Base-by-base conservation (phyloP, 2,329 filamentous ascomycete species). In the Chrysoporthe cubensis region DNA sequence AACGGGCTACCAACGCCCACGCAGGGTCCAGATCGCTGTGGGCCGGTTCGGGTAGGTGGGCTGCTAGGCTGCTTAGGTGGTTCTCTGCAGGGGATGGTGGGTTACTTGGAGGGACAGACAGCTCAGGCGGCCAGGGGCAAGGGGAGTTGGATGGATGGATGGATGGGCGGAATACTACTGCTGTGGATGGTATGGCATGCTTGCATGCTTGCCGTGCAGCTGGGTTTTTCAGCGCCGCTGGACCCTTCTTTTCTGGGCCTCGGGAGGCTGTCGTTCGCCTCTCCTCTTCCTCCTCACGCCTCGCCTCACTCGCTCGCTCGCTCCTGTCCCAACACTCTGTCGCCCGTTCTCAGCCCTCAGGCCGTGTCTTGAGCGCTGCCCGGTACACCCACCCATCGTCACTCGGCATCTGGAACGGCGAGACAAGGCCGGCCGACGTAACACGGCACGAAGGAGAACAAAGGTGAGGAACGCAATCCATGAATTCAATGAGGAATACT, bases 161-260 rank as follows among this genome's bases (percentile, higher is more conserved):
- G 44, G 64, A 61, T 65, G 56, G 56, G 64, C 43, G 37, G 43
- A 14, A 61, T 43, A 37, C 21, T 32, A 32, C 26, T 9, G 5
- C 11, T 18, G 44, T 48, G 26, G 13, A 34, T 54, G 26, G 4
- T 52, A 14, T 32, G 26, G 48, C 5, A 21, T 11, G 11, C 21
- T 26, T 18, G 21, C 48, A 54, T 46, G 58, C 40, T 44, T 52
- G 46, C 34, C 52, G 40, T 59, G 65, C 61, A 64, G 65, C 61
- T 61, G 5, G 26, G 34, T 54, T 37, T n/a, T 40, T n/a, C 50
- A 66, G n/a, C 60, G 40, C 44, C 32, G 32, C 43, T 62, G 66
- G 66, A 68, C 66, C 62, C 66, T 68, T 68, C 66, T 62, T 68
- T 68, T 65, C 44, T 57, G 26, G 26, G 26, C 26, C 26, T 26